Evolutionary conservation across 2,329 filamentous ascomycete genomes (phyloP), one percentile per base, ranked within the genome.

Genomic region (Colletotrichum gigasporum): DNA sequence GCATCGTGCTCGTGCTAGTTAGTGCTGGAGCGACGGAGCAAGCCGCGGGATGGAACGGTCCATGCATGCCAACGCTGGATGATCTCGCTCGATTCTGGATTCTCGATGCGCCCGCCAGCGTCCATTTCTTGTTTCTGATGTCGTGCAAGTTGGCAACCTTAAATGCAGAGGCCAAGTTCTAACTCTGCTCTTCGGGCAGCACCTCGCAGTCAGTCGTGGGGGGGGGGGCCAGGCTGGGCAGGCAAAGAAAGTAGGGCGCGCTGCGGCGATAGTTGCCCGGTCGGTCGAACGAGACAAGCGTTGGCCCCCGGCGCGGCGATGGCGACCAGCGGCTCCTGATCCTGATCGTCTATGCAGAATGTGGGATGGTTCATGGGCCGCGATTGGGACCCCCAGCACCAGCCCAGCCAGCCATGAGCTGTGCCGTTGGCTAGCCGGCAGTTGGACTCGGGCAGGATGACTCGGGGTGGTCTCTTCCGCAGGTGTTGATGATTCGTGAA

Each of bases 401-500:
- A 18, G 28, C 22, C 24, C 24, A 34, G 34, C 54, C 30, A 37
- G 39, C 35, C 44, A 42, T 39, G 48, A n/a, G 37, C 24, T 37
- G 44, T 54, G 58, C 20, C 53, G 44, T 52, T 58, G 53, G 35
- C 34, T 34, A 34, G 52, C 59, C 59, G 59, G 59, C 52, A 62
- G 52, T 62, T 57, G 42, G 18, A 18, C 26, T 50, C 59, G 59
- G 59, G 4, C 53, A 47, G 18, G 58, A 42, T 37, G 59, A 48
- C 24, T 26, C 22, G 52, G 24, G 42, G 18, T 22, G 34, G 22
- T n/a, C 28, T 41, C 30, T 24, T 32, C 30, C 44, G 28, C 34
- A 5, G 9, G 14, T 55, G 58, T 41, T 22, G 51, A 39, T 48
- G 41, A 41, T 26, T 32, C 51, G 37, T 24, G 18, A 42, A 34